phyloP scores from a whole-genome alignment of 2,329 filamentous ascomycete species.

The Colletotrichum sp. region DNA sequence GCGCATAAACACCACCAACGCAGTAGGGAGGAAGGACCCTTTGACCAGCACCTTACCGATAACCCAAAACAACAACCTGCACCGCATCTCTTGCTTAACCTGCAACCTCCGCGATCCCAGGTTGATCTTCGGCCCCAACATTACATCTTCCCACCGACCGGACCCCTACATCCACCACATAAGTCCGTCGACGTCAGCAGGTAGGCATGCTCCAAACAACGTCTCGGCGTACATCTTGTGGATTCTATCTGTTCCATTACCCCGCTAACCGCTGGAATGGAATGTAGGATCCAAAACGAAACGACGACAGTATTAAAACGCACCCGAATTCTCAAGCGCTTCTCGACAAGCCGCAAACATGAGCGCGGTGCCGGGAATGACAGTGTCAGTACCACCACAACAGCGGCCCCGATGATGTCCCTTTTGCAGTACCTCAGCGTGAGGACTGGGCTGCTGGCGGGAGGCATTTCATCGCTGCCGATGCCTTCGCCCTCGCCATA shows the following conservation, averaged over 20 bases:
- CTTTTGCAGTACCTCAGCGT: conserved; percentile 21
- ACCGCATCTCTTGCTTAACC: not conserved
- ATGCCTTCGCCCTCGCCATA: conserved; percentile 1
- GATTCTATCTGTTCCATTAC: conserved; percentile 33
- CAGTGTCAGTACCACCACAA: conserved; percentile 23
- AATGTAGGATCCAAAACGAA: conserved; percentile 17
- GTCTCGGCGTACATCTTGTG: not conserved
- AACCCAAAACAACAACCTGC: conserved; percentile 10
- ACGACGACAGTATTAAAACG: conserved; percentile 13
- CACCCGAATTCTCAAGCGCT: conserved; percentile 4
- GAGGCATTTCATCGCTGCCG: conserved; percentile 3
- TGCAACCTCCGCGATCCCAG: not conserved
- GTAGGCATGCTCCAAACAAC: not conserved
- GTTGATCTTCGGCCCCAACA: not conserved
- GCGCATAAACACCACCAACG: conserved; percentile 19
- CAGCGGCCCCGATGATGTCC: conserved; percentile 14
- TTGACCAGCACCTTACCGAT: conserved; percentile 12
- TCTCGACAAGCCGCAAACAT: conserved; percentile 10
- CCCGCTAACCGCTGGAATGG: conserved; percentile 49
- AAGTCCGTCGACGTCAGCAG: not conserved
- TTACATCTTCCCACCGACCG: not conserved
- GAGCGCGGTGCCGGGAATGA: conserved; percentile 13
- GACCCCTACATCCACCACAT: not conserved
- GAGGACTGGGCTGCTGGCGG: conserved; percentile 28
- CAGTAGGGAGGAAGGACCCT: not conserved